A percentile compares a stretch with the other conserved stretches of the same genome.
These are phyloP conservation scores for Tolypocladium tundrense DNA, from an alignment of 2,329 filamentous ascomycete genomes.

Conservation along the genomic window DNA sequence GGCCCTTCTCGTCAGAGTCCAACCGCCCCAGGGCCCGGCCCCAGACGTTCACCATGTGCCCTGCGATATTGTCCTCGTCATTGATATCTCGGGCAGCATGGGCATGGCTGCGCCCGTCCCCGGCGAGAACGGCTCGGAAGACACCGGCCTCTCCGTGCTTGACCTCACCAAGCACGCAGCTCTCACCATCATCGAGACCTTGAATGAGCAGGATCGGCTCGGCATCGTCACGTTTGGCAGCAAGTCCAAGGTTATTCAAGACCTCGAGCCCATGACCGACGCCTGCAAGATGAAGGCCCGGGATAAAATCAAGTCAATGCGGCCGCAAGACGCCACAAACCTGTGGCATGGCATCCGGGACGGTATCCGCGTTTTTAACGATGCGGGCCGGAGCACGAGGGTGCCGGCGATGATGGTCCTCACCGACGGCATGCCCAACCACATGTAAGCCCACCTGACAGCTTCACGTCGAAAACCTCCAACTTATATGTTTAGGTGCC, in stretches of 20 bases:
- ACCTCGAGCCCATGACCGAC: constrained; percentile 35
- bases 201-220: constrained; percentile 43
- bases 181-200: constrained; percentile 44
- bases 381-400: constrained; percentile 16
- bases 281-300: constrained; percentile 31
- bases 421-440: constrained; percentile 46
- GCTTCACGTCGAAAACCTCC: not conserved
- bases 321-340: constrained; percentile 33
- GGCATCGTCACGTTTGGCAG: constrained; percentile 46
- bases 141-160: constrained; percentile 41
- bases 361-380: constrained; percentile 38
- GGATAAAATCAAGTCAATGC: constrained; percentile 32
- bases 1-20: constrained; percentile 34
- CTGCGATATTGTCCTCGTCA: constrained; percentile 51
- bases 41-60: constrained; percentile 29
- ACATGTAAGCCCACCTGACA: constrained; percentile 24
- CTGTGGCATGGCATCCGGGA: constrained; percentile 46
- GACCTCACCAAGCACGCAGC: constrained; percentile 52
- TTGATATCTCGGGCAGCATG: constrained; percentile 54
- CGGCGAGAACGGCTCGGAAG: constrained; percentile 31
- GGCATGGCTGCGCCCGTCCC: constrained; percentile 32
- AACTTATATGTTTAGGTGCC: constrained; percentile 23
- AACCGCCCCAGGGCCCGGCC: constrained; percentile 28
- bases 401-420: constrained; percentile 43
- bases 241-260: constrained; percentile 31